Evolutionary conservation across 1,284 basidiomycete genomes (phyloP).

Genomic region (Phellopilus nigrolimitatus): DNA sequence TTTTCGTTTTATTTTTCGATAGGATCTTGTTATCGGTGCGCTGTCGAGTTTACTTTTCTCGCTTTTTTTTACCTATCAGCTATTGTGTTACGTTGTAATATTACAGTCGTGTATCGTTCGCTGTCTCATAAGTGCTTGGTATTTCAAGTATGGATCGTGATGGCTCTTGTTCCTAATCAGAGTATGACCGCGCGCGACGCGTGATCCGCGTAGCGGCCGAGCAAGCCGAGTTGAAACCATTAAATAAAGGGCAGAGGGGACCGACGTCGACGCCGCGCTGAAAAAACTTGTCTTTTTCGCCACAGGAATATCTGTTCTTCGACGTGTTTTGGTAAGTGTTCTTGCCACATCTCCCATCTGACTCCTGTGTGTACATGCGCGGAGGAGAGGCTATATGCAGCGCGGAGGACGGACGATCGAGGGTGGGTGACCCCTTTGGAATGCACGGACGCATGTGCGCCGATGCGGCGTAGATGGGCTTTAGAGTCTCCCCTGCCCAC

Average conservation of each 20-base stretch:
- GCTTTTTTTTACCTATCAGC: constrained; percentile 4
- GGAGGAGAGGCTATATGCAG: too few species aligned
- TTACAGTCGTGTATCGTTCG: neutral
- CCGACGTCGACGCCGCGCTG: too few species aligned
- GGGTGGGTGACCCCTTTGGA: too few species aligned
- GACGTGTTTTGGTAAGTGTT: too few species aligned
- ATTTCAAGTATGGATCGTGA: too few species aligned
- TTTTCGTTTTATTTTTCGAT: neutral
- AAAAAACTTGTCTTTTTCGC: neutral
- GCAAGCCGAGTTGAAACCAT: neutral
- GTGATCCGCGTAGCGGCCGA: neutral
- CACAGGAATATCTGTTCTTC: neutral
- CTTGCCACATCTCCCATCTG: too few species aligned
- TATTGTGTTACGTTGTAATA: constrained; percentile 12
- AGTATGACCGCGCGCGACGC: neutral
- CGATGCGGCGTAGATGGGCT: neutral
- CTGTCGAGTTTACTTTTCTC: constrained; percentile 12
- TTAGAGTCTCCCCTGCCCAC: neutral
- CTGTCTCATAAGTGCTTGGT: too few species aligned
- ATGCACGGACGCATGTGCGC: constrained; percentile 8
- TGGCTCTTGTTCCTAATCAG: neutral
- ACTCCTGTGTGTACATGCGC: too few species aligned
- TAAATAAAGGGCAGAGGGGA: neutral
- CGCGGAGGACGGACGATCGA: too few species aligned
- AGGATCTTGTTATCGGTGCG: constrained; percentile 2